Percentiles rank a stretch among this genome's conserved stretches.
phyloP scores from a whole-genome alignment of 208 protist genomes.

The Zelonia costaricensis region DNA sequence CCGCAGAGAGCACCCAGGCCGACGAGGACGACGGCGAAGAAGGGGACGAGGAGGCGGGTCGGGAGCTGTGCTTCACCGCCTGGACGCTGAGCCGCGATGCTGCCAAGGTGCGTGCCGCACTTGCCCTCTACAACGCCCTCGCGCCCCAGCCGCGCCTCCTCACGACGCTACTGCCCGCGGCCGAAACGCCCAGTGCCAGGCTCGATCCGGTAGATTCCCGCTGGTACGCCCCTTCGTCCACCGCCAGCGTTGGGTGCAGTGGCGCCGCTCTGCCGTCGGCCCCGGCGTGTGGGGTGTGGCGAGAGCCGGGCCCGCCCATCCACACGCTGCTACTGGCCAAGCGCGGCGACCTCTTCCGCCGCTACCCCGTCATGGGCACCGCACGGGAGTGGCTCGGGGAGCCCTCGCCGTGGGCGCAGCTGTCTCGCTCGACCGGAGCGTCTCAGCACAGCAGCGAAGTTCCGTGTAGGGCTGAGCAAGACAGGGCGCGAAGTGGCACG shows the following conservation, averaged over 20 bases:
- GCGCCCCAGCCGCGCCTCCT: slow-evolving; percentile 56
- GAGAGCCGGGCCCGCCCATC: slow-evolving; percentile 26
- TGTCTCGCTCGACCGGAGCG: too few species aligned
- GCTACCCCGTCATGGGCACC: slow-evolving; percentile 29
- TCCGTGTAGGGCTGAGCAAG: too few species aligned
- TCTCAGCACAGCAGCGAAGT: too few species aligned
- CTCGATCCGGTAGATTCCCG: not conserved
- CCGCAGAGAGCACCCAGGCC: not conserved
- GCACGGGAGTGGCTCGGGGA: slow-evolving; percentile 10
- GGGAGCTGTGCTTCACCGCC: slow-evolving; percentile 73
- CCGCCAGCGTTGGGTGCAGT: too few species aligned
- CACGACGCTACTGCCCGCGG: slow-evolving; percentile 25
- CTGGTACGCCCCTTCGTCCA: not conserved
- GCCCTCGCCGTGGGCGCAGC: not conserved
- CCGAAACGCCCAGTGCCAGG: too few species aligned
- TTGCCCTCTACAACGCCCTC: slow-evolving; percentile 79
- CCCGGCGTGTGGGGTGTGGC: slow-evolving; percentile 11
- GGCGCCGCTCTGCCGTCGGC: too few species aligned
- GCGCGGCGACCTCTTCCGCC: slow-evolving; percentile 37
- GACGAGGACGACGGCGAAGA: slow-evolving; percentile 1
- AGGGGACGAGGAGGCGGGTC: slow-evolving; percentile 6
- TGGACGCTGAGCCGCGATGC: slow-evolving; percentile 65
- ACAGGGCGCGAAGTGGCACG: too few species aligned
- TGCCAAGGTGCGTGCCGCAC: slow-evolving; percentile 66
- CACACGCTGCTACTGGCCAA: slow-evolving; percentile 51